Evolutionary conservation across 2,329 filamentous ascomycete genomes (phyloP), one percentile per base, ranked within the genome.

Genomic region (Hawksworthiomyces lignivorus): DNA sequence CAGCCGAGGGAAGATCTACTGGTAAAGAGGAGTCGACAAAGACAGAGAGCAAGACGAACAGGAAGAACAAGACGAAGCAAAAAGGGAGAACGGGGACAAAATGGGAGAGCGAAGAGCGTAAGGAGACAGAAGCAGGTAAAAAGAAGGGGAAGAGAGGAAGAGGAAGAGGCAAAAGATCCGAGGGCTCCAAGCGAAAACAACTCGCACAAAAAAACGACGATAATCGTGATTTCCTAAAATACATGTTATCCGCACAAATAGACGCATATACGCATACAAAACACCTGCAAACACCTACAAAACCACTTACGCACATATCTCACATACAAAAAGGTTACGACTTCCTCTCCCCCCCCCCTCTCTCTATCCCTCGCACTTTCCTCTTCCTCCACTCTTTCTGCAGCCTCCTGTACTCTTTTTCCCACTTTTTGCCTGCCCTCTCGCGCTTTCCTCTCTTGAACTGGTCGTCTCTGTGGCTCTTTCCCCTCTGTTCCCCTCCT

Each of bases 1-100:
- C 37, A 18, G 37, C 20, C 36, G 19, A 17, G 19, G 36, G 29
- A 20, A 17, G 36, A 39, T 39, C 36, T 18, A 20, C 27, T 39
- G 36, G 36, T 28, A 39, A 39, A 39, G 24, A 15, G 14, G 18
- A 28, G 22, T 8, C 24, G 24, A 14, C 10, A 37, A 11, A 18
- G 22, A 17, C 12, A 20, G 11, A 4, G 30, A 29, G 32, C 32
- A 19, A 33, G 37, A 24, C 21, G 29, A 21, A 15, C 37, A 15
- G 21, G 30, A 15, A 6, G 36, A 12, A 24, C 14, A 31, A 33
- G 38, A 40, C 20, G 29, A 38, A 26, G 10, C 31, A 4, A 3
- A 17, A 11, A 35, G 12, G 15, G 11, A 9, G 11, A 14, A 21
- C 32, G 24, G 12, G 8, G 12, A 26, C 29, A 31, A 31, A 15